Conservation (phyloP, 768 basidiomycete species). For the Agaricus bisporus region DNA sequence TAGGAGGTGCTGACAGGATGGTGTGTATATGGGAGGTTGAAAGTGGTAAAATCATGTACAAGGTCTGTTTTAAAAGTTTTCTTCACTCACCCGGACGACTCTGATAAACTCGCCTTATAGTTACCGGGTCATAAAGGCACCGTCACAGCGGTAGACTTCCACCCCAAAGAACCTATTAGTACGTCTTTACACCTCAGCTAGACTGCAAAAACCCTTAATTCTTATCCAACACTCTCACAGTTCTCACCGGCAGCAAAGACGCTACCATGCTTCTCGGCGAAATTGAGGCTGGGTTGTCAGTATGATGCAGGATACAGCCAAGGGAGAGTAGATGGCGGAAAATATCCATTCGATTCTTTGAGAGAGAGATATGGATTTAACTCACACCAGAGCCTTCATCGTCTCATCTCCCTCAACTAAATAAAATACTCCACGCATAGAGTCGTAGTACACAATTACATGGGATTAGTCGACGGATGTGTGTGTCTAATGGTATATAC, state of each 20-base stretch:
- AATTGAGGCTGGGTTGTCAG: conserved; percentile 58
- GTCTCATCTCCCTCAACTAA: not conserved
- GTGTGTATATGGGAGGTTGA: conserved; percentile 87
- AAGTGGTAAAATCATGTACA: conserved; percentile 68
- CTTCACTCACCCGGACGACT: not conserved
- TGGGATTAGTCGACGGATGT: conserved; percentile 8
- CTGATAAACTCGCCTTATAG: conserved; percentile 25
- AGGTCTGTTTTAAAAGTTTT: conserved; percentile 37
- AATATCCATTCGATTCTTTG: not conserved
- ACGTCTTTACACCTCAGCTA: conserved; percentile 24
- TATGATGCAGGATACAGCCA: conserved; percentile 22
- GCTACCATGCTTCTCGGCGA: conserved; percentile 90
- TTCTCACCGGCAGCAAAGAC: conserved; percentile 90
- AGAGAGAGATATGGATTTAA: not conserved
- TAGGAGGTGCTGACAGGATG: conserved; percentile 86
- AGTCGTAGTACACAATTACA: conserved; percentile 6
- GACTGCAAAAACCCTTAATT: not conserved
- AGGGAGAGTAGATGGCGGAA: not conserved
- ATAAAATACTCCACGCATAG: not conserved
- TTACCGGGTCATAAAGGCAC: conserved; percentile 96
- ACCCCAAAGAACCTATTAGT: conserved; percentile 95
- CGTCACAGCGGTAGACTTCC: conserved; percentile 93
- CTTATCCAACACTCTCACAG: conserved; percentile 36
- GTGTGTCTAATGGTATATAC: conserved; percentile 13
- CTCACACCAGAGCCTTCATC: not conserved